These are phyloP conservation scores for Phaseolus lunatus DNA, from an alignment of 306 rosid genomes.

Conservation along the genomic window DNA sequence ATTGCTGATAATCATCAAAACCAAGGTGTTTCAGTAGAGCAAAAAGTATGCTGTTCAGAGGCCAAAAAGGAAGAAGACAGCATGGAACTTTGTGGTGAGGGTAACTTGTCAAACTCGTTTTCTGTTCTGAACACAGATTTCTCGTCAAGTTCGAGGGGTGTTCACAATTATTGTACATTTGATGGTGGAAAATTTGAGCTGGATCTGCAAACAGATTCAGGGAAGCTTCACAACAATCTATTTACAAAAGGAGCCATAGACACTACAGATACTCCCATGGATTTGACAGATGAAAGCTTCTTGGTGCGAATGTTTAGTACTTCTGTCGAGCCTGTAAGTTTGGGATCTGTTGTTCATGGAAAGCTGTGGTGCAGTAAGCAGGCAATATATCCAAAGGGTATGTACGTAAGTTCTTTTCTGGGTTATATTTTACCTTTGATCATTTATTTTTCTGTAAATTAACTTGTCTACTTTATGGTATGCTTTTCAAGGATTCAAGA, in stretches of 20 bases:
- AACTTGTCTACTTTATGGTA: slow-evolving; percentile 33
- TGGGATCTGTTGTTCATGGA: slow-evolving; percentile 74
- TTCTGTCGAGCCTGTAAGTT: slow-evolving; percentile 58
- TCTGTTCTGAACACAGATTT: slow-evolving; percentile 43
- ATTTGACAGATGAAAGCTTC: slow-evolving; percentile 31
- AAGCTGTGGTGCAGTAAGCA: slow-evolving; percentile 77
- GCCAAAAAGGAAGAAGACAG: slow-evolving; percentile 44
- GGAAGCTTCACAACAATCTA: slow-evolving; percentile 39
- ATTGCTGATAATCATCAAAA: slow-evolving; percentile 46
- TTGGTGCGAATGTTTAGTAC: slow-evolving; percentile 47
- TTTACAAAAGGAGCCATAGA: slow-evolving; percentile 37
- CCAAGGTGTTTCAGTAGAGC: slow-evolving; percentile 49
- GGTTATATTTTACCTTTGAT: neutral
- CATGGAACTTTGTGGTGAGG: slow-evolving; percentile 45
- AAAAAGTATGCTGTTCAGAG: slow-evolving; percentile 45
- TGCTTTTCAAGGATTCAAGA: slow-evolving; percentile 77
- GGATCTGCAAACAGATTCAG: slow-evolving; percentile 48
- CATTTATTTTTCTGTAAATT: slow-evolving; percentile 2
- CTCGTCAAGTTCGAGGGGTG: slow-evolving; percentile 48
- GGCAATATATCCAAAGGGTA: slow-evolving; percentile 90
- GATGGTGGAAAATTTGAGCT: slow-evolving; percentile 59
- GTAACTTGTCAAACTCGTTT: slow-evolving; percentile 28
- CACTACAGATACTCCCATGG: slow-evolving; percentile 30
- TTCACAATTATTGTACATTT: slow-evolving; percentile 40
- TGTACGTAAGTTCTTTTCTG: slow-evolving; percentile 22